A percentile compares a stretch with the other conserved stretches of the same genome.
Evolutionary conservation across 179 eudicot species (phyloP).

Genomic region (Carnegiea gigantea): DNA sequence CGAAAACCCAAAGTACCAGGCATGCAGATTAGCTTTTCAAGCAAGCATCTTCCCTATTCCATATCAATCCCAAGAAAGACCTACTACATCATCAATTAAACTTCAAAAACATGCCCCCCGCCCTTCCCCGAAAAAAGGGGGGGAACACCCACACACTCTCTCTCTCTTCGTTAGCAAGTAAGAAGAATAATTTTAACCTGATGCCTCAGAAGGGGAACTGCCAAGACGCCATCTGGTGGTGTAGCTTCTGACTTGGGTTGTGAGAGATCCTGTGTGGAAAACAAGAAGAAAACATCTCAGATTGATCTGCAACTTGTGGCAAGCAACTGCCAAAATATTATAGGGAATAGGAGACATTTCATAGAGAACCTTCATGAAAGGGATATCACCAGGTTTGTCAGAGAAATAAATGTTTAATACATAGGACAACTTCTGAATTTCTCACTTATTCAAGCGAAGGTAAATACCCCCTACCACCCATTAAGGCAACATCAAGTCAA

Average conservation of each 20-base stretch:
- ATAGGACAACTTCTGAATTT: no score
- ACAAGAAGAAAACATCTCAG: background rate
- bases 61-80: background rate
- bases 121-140: background rate
- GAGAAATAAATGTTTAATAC: no score
- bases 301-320: background rate
- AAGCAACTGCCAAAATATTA: background rate
- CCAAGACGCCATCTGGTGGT: slow-evolving; percentile 81
- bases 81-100: background rate
- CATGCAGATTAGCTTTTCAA: background rate
- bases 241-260: slow-evolving; percentile 78
- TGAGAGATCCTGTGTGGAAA: slow-evolving; percentile 68
- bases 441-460: background rate
- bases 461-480: background rate
- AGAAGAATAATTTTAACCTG: slow-evolving; percentile 48
- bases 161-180: background rate
- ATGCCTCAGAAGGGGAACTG: slow-evolving; percentile 83
- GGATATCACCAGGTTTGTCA: no score
- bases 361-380: background rate
- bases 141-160: background rate
- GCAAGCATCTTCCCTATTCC: background rate
- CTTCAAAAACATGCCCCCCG: background rate
- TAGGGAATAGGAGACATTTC: background rate
- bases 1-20: background rate
- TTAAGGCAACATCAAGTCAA: background rate